phyloP scores from a whole-genome alignment of 345 rosid genomes.

The Acer negundo region DNA sequence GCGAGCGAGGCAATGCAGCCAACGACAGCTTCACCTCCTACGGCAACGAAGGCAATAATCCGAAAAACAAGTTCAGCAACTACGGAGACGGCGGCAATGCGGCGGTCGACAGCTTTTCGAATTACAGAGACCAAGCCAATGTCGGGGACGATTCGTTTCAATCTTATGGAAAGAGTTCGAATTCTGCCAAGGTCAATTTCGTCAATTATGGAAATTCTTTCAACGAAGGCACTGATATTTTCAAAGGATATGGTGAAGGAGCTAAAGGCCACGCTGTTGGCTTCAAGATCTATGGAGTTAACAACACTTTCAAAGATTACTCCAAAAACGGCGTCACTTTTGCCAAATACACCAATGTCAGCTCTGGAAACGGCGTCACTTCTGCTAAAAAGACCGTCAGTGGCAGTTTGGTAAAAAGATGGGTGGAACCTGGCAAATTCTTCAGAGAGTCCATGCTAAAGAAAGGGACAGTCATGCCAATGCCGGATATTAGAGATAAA shows the following conservation, averaged over 20 bases:
- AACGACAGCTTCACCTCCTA: slow-evolving; percentile 69
- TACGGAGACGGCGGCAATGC: slow-evolving; percentile 59
- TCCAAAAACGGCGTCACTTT: slow-evolving; percentile 50
- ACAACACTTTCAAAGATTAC: slow-evolving; percentile 60
- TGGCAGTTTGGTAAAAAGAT: slow-evolving; percentile 53
- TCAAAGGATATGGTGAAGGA: slow-evolving; percentile 59
- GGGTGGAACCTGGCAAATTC: slow-evolving; percentile 89
- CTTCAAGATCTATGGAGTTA: slow-evolving; percentile 53
- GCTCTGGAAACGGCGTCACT: not conserved
- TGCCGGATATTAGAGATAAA: slow-evolving; percentile 88
- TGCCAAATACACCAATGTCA: slow-evolving; percentile 39
- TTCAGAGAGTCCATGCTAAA: slow-evolving; percentile 71
- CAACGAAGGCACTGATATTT: slow-evolving; percentile 56
- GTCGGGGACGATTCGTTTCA: slow-evolving; percentile 64
- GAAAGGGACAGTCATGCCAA: slow-evolving; percentile 63
- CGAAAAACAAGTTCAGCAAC: slow-evolving; percentile 59
- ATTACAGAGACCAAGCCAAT: slow-evolving; percentile 57
- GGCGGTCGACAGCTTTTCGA: slow-evolving; percentile 46
- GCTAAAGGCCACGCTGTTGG: slow-evolving; percentile 35
- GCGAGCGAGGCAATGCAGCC: slow-evolving; percentile 56
- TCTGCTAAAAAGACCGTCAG: slow-evolving; percentile 12
- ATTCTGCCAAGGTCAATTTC: slow-evolving; percentile 42
- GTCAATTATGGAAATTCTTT: slow-evolving; percentile 56
- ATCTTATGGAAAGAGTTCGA: slow-evolving; percentile 67
- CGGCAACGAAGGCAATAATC: slow-evolving; percentile 61